Percentiles rank a stretch among this genome's conserved stretches.
Evolutionary conservation across 257 asterid genomes (phyloP).

Genomic region (Gynochthodes officinalis): DNA sequence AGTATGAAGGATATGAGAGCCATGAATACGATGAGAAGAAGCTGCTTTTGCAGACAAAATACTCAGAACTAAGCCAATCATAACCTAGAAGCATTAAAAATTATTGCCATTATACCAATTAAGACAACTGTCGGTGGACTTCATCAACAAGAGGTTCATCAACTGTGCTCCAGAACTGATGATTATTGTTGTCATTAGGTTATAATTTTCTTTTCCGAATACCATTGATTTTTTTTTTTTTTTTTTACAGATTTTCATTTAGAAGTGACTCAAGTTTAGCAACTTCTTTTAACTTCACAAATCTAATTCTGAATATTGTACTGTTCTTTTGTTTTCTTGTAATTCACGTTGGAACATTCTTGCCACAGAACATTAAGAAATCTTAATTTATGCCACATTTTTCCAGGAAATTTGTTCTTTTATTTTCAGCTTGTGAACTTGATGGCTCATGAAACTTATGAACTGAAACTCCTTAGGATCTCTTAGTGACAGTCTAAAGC

Average conservation of each 20-base stretch:
- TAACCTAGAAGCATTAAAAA: no score
- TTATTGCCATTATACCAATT: no score
- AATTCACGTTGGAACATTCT: not conserved
- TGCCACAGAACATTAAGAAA: not conserved
- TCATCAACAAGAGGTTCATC: no score
- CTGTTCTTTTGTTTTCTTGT: not conserved
- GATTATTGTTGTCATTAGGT: not conserved
- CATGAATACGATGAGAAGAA: slow-evolving; percentile 47
- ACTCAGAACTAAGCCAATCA: slow-evolving; percentile 24
- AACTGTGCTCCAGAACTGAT: not conserved
- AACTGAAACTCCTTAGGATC: not conserved
- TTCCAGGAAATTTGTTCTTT: not conserved
- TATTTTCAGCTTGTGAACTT: not conserved
- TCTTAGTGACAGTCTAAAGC: not conserved
- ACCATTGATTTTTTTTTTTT: no score
- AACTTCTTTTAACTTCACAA: not conserved
- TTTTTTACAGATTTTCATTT: not conserved
- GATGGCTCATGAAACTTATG: not conserved
- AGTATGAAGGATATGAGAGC: slow-evolving; percentile 32
- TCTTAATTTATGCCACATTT: not conserved
- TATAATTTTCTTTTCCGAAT: not conserved
- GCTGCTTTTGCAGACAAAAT: slow-evolving; percentile 34
- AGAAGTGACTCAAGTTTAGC: not conserved
- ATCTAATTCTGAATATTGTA: not conserved
- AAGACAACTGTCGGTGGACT: no score